These are phyloP conservation scores for Crucibulum laeve DNA, from an alignment of 768 basidiomycete genomes.

Conservation along the genomic window DNA sequence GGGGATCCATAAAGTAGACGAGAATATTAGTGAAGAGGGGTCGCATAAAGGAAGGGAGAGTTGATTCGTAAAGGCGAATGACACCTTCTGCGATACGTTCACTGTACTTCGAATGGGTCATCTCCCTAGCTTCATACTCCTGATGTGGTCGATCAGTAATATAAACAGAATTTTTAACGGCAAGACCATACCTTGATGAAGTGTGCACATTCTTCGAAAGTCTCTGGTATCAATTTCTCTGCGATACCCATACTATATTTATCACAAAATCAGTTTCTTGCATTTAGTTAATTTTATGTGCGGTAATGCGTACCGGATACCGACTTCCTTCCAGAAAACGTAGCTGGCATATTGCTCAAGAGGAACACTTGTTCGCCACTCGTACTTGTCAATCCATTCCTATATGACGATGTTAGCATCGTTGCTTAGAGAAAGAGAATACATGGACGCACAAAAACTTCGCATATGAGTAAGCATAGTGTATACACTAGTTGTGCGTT, in stretches of 20 bases:
- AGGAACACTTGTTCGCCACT: not conserved
- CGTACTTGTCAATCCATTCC: not conserved
- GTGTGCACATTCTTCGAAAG: not conserved
- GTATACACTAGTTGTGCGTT: not conserved
- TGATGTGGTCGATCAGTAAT: not conserved
- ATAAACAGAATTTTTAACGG: not conserved
- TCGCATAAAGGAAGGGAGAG: not conserved
- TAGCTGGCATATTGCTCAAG: not conserved
- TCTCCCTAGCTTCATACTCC: not conserved
- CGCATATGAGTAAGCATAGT: not conserved
- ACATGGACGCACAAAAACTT: not conserved
- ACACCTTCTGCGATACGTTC: not conserved
- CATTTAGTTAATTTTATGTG: not conserved
- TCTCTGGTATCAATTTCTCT: not conserved
- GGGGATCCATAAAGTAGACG: not conserved
- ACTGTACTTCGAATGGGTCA: not conserved
- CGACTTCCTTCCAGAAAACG: not conserved
- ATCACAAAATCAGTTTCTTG: not conserved
- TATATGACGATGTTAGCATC: not conserved
- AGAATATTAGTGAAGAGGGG: not conserved
- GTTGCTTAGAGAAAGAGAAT: not conserved
- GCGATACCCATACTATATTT: not conserved
- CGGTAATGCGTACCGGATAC: not conserved
- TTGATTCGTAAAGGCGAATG: not conserved
- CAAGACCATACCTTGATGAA: not conserved